A percentile compares a stretch with the other conserved stretches of the same genome.
These are phyloP conservation scores for Colletotrichum sp. DNA, from an alignment of 2,329 filamentous ascomycete genomes.

Conservation along the genomic window DNA sequence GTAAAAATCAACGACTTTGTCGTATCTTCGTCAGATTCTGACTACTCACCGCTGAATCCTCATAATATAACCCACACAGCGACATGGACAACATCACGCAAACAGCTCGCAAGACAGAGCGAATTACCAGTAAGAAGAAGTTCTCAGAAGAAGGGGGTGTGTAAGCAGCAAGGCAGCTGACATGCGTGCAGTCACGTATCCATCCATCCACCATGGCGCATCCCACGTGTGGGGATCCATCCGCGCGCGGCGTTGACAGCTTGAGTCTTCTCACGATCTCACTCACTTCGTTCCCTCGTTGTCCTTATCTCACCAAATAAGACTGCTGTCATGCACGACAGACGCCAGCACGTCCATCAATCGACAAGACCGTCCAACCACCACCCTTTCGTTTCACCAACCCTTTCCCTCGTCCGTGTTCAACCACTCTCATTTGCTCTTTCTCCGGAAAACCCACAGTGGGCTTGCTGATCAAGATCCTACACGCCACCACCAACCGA, in stretches of 20 bases:
- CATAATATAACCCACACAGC: background rate
- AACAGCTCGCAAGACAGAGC: background rate
- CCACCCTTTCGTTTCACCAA: background rate
- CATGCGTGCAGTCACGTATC: background rate
- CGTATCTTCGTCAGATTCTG: background rate
- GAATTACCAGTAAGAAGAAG: background rate
- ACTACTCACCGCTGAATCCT: background rate
- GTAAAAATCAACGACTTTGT: background rate
- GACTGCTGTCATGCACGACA: background rate
- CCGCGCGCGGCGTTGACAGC: background rate
- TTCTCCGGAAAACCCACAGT: background rate
- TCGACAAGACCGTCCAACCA: background rate
- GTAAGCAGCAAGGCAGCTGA: conserved; percentile 19
- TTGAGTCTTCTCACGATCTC: background rate
- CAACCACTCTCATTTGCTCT: background rate
- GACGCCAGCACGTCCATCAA: background rate
- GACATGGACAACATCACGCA: background rate
- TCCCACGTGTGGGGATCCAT: background rate
- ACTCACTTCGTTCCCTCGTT: background rate
- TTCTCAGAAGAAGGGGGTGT: background rate
- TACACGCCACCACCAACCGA: background rate
- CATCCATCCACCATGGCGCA: background rate
- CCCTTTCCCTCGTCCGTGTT: background rate
- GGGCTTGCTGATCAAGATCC: conserved; percentile 4
- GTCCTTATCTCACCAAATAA: background rate